Conservation (phyloP, 495 filamentous ascomycete species). For the Pseudomonodictys pantanalensis region DNA sequence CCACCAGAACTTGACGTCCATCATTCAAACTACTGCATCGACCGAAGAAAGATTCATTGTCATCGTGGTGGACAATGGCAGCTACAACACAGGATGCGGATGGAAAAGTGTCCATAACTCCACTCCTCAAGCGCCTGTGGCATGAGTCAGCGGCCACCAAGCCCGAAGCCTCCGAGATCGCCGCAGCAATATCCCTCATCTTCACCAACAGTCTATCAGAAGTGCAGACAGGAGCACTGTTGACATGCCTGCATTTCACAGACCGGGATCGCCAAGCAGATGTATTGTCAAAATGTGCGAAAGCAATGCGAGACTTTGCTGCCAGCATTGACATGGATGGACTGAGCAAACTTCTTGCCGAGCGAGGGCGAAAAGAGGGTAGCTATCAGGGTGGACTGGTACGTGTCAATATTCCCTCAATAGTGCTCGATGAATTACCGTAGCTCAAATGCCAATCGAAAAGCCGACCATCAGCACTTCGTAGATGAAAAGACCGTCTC, state of each 20-base stretch:
- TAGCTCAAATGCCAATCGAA: background rate
- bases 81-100: conserved; percentile 1
- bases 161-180: conserved; percentile 77
- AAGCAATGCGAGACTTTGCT: conserved; percentile 67
- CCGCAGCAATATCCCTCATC: conserved; percentile 78
- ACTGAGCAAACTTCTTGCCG: conserved; percentile 56
- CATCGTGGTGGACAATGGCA: conserved; percentile 1
- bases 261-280: conserved; percentile 71
- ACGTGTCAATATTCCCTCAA: conserved; percentile 11
- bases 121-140: conserved; percentile 76
- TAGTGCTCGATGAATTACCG: background rate
- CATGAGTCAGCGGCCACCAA: conserved; percentile 52
- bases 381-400: conserved; percentile 53
- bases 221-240: conserved; percentile 76
- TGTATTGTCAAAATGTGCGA: conserved; percentile 74
- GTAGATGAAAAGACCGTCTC: background rate
- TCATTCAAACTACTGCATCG: too few species aligned
- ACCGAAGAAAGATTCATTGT: background rate
- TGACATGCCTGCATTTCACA: conserved; percentile 87
- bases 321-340: conserved; percentile 59
- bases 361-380: conserved; percentile 59
- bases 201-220: conserved; percentile 81
- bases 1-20: too few species aligned
- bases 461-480: background rate
- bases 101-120: conserved; percentile 63